Percentiles rank a stretch among this genome's conserved stretches.
Evolutionary conservation across 73 alveolate species (phyloP).

Genomic region (Diophrys appendiculata): DNA sequence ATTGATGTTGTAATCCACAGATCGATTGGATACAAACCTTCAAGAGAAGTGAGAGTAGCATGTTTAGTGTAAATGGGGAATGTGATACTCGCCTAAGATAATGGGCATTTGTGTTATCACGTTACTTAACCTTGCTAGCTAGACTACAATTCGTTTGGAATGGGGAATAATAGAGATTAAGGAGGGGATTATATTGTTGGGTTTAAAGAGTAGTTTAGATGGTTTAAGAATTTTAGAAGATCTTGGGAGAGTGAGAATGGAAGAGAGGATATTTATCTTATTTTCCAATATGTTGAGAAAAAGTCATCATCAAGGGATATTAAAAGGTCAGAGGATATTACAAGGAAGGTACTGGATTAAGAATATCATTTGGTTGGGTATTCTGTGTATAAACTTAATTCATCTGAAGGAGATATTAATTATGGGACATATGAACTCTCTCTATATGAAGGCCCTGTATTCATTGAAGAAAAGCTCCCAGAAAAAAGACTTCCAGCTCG

Average conservation of each 20-base stretch:
- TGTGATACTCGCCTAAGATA: constrained; percentile 6
- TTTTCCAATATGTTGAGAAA: too few relatives aligned
- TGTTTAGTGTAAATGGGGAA: constrained; percentile 14
- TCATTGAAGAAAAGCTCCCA: constrained; percentile 10
- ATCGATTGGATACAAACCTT: constrained; percentile 7
- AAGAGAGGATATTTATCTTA: too few relatives aligned
- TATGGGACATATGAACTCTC: constrained; percentile 9
- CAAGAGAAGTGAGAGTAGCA: constrained; percentile 15
- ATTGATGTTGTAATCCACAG: neutral
- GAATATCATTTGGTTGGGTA: constrained; percentile 8
- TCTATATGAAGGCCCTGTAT: constrained; percentile 7
- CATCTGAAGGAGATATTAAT: neutral
- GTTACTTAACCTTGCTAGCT: too few relatives aligned
- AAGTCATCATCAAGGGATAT: too few relatives aligned
- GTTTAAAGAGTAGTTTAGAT: too few relatives aligned
- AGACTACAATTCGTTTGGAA: too few relatives aligned
- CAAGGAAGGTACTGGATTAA: constrained; percentile 1
- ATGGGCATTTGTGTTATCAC: constrained; percentile 1
- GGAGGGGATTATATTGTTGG: too few relatives aligned
- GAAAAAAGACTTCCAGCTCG: neutral
- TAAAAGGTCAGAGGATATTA: too few relatives aligned
- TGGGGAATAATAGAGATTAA: too few relatives aligned
- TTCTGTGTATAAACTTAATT: neutral
- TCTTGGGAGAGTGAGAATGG: too few relatives aligned
- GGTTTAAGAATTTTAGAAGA: too few relatives aligned